Base-by-base conservation (phyloP, 768 basidiomycete genomes). In the Lactarius pseudohatsudake region DNA sequence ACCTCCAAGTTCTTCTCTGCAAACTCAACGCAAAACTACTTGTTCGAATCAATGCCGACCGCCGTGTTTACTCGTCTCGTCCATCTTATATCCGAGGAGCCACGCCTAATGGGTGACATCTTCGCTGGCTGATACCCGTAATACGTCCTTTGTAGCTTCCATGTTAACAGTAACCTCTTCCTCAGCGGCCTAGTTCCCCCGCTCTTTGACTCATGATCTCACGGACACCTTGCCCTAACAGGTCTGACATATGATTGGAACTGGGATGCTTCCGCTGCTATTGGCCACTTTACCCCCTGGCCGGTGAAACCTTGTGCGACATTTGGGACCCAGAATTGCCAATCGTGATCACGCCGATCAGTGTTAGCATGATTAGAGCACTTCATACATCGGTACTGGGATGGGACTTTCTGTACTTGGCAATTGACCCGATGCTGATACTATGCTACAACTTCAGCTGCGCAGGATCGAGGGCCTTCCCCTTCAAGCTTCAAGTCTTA, bases 101-200 rank as follows among this genome's bases (percentile, higher is more conserved):
- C 50, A 53, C 47, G 22, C 50, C 50, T 53, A 53, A 45, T 45
- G 43, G 8, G 4, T 57, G 38, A 58, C 22, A 15, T 43, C 28
- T 60, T 45, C 30, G 18, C 18, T 59, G 58, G n/a, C 45, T 7
- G 50, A 53, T 53, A 53, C 50, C 26, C 26, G 50, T 26, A 22
- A 53, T 11, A n/a, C 4, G n/a, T 53, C 50, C n/a, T 50, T 50
- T 22, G 47, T 13, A 50, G 11, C 47, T 53, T 50, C 56, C 63
- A 57, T 57, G 34, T 50, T 45, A 38, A 57, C 26, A 28, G 18
- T 34, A 26, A 53, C 43, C 41, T 56, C 55, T 22, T 11, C 30
- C 43, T 7, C 10, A 45, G 43, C 62, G 62, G 62, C 18, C 9
- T 7, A 18, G 43, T 57, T 34, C 57, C n/a, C 22, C 62, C 62